Evolutionary conservation across 2,329 filamentous ascomycete genomes (phyloP), one percentile per base, ranked within the genome.

Genomic region (Elsinoe batatas): DNA sequence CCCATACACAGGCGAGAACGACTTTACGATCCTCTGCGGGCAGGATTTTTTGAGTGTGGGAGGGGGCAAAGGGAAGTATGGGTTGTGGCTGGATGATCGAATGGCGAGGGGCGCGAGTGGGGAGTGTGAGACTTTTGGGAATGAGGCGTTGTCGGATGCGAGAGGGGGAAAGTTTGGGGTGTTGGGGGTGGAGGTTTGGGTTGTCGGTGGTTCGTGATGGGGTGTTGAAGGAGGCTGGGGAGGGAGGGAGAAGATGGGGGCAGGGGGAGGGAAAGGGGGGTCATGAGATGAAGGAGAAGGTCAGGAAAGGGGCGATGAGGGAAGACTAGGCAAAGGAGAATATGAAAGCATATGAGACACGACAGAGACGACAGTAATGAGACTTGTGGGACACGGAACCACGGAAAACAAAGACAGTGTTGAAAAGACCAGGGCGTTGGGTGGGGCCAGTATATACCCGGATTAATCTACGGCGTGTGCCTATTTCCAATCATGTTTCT

Each of bases 21-120:
- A 97, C 70, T 98, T 95, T 68, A 89, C 91, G 75, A 93, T 97
- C 62, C 87, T 94, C 65, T 97, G 91, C 71, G 90, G 97, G 71
- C 77, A 82, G 2, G 81, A 84, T 20, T 97, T 87, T 68, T 71
- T 98, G 42, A 93, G 87, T 64, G 79, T 97, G 17, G 93, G 93
- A 10, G 91, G 89, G 56, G 82, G 75, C 0, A 90, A 95, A 63
- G 91, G 93, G 0, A 87, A 87, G 64, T 97, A 93, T 68, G 93
- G 93, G 1, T 75, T 98, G 5, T 97, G 93, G 93, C 78, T 98
- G 11, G 88, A 96, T 67, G 86, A 91, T 62, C 82, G 81, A 15
- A 81, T 97, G 44, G 87, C 91, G 60, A 81, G 85, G 57, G 93
- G 93, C 2, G 82, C 95, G 53, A 95, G 88, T 65, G 83, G 85